Conservation (phyloP, 805 yeast species). For the Lipomyces japonicus region DNA sequence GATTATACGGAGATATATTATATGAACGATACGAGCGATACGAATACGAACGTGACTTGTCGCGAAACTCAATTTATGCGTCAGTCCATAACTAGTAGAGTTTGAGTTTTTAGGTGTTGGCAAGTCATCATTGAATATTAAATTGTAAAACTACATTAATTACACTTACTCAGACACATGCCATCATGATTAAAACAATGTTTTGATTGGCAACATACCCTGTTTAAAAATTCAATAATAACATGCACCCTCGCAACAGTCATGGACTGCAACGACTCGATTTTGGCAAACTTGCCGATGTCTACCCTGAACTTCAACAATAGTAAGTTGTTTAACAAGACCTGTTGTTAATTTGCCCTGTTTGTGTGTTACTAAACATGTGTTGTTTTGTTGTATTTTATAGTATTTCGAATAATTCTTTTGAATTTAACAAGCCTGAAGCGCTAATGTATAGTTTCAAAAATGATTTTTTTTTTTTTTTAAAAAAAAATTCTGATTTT, state of each 20-base stretch:
- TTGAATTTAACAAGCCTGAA: constrained; percentile 19
- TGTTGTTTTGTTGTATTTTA: too few relatives aligned
- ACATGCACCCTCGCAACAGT: constrained; percentile 25
- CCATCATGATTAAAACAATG: background rate
- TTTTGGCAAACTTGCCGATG: constrained; percentile 16
- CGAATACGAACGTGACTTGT: too few relatives aligned
- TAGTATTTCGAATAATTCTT: too few relatives aligned
- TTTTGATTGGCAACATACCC: background rate
- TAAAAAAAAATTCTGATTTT: background rate
- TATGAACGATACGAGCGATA: too few relatives aligned
- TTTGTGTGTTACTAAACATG: too few relatives aligned
- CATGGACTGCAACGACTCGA: constrained; percentile 9
- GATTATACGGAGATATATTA: too few relatives aligned
- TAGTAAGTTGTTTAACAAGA: constrained; percentile 11
- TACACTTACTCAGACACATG: background rate
- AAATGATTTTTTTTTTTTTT: background rate
- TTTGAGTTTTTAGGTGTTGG: background rate
- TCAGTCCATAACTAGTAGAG: too few relatives aligned
- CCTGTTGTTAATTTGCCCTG: constrained; percentile 1
- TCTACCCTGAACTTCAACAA: constrained; percentile 9
- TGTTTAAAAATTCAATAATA: background rate
- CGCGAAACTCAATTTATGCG: too few relatives aligned
- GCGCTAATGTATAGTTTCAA: constrained; percentile 20
- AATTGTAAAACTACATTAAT: background rate
- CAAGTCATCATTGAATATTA: background rate